Evolutionary conservation across 345 rosid genomes (phyloP).

Genomic region (Mercurialis annua): DNA sequence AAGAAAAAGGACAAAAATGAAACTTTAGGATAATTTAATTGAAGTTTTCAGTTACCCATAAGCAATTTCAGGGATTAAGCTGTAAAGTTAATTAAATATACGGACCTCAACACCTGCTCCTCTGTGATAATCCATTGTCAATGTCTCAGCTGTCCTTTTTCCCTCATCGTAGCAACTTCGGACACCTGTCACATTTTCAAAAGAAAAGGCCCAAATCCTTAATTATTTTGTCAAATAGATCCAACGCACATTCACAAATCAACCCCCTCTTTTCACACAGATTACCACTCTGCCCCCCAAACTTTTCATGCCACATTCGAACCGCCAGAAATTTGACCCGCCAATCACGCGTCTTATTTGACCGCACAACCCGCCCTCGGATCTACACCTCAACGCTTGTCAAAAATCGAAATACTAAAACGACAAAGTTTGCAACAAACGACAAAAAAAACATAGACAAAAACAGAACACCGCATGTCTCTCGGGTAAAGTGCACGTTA

Average conservation of each 20-base stretch:
- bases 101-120: conserved; percentile 89
- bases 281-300: not conserved
- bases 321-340: not conserved
- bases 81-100: not conserved
- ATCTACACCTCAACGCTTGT: too few relatives aligned
- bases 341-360: not conserved
- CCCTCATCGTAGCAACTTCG: conserved; percentile 99
- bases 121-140: conserved; percentile 95
- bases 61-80: not conserved
- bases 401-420: too few relatives aligned
- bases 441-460: not conserved
- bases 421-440: too few relatives aligned
- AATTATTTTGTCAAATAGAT: not conserved
- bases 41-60: not conserved
- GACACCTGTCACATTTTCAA: conserved; percentile 67
- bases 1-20: too few relatives aligned
- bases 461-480: not conserved
- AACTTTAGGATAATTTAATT: not conserved
- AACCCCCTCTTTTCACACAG: not conserved
- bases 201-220: not conserved
- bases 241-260: not conserved
- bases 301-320: too few relatives aligned
- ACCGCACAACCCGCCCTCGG: not conserved
- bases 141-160: conserved; percentile 94
- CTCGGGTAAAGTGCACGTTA: not conserved